Evolutionary conservation across 129 eudicot genomes (phyloP), one percentile per base, ranked within the genome.

Genomic region (Scalesia atractyloides): DNA sequence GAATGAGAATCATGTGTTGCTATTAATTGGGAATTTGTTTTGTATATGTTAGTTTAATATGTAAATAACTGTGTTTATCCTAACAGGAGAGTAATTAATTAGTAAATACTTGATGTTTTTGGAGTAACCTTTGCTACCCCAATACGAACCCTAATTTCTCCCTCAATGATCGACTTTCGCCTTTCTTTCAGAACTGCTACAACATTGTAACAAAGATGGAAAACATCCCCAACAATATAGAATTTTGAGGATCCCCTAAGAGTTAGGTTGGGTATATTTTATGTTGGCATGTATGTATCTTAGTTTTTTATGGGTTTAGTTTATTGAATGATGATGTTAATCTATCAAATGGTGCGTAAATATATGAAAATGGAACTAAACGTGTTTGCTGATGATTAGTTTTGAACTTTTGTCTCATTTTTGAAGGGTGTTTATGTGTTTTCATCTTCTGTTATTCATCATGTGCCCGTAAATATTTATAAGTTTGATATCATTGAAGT

Each of bases 121-220:
- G 15, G 14, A 19, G 58, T 52, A 26, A 26, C 60, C 74, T 11
- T 30, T n/a, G 0, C 9, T 41, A 19, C 30, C 54, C n/a, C 48
- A 17, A 18, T 12, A 37, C 65, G 52, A 70, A 70, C 74, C 74
- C 51, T 70, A 37, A 53, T 34, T 70, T 50, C 59, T 39, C 46
- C 16, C 18, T 52, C 26, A 18, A 1, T 70, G 65, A 70, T 18
- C 22, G 12, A 18, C 15, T 17, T 30, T 8, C 53, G 5, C 7
- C 11, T 24, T n/a, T n/a, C n/a, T n/a, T n/a, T n/a, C n/a, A n/a
- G n/a, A n/a, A 24, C 30, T 24, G 30, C 30, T 24, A 24, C 30
- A 24, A 24, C 30, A 24, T 24, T 24, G 30, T 24, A 24, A 24
- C 30, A 24, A 24, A 24, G 30, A 24, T 24, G 2, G 30, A 24